Percentiles rank a stretch among this genome's conserved stretches.
These are phyloP conservation scores for Stenogyne calaminthoides DNA, from an alignment of 305 asterid genomes.

Conservation along the genomic window DNA sequence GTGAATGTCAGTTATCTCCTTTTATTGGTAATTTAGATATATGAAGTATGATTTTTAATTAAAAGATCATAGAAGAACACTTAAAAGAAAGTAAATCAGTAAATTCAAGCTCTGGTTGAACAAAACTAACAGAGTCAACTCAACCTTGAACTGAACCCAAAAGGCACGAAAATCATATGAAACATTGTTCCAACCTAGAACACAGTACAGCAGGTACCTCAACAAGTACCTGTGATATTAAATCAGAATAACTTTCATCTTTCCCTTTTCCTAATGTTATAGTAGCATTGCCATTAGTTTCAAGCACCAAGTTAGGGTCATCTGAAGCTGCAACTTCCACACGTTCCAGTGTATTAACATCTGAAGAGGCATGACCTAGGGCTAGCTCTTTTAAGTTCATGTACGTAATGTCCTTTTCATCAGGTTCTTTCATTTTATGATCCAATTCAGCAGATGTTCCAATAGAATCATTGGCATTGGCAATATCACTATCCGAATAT, in stretches of 20 bases:
- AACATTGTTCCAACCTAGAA: background rate
- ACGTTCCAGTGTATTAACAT: constrained; percentile 29
- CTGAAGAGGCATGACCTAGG: constrained; percentile 27
- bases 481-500: constrained; percentile 23
- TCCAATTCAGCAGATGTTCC: constrained; percentile 27
- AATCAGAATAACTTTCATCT: constrained; percentile 34
- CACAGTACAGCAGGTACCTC: background rate
- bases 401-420: constrained; percentile 41
- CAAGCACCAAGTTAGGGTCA: constrained; percentile 35
- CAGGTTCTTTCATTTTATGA: background rate
- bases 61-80: background rate
- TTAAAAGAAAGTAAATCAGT: background rate
- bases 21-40: background rate
- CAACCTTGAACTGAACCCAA: background rate
- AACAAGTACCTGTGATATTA: constrained; percentile 46
- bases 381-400: constrained; percentile 48
- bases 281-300: constrained; percentile 34
- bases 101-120: background rate
- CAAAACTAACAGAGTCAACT: background rate
- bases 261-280: constrained; percentile 33
- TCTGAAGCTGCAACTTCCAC: constrained; percentile 30
- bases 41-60: background rate
- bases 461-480: constrained; percentile 28
- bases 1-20: background rate
- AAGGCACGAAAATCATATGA: background rate